These are phyloP conservation scores for Suillus hirtellus DNA, from an alignment of 768 basidiomycete species.

Conservation along the genomic window DNA sequence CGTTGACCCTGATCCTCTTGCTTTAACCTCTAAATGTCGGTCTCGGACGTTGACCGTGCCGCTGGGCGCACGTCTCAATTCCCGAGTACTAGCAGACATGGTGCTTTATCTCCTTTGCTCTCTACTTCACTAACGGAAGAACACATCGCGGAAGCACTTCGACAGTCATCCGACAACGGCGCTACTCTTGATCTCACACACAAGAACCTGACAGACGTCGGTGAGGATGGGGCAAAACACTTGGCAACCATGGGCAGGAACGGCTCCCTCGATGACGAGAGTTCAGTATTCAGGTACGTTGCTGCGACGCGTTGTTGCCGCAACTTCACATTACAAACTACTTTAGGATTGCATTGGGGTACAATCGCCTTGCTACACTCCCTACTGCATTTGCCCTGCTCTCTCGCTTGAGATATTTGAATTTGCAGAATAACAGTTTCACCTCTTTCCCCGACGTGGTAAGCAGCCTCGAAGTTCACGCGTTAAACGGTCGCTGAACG, in stretches of 20 bases:
- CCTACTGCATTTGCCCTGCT: constrained; percentile 74
- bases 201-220: constrained; percentile 74
- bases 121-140: constrained; percentile 49
- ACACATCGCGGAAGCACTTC: constrained; percentile 67
- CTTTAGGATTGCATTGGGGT: constrained; percentile 77
- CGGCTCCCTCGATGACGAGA: constrained; percentile 46
- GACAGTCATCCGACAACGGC: constrained; percentile 71
- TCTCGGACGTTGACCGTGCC: constrained; percentile 31
- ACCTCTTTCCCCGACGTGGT: constrained; percentile 86
- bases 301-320: constrained; percentile 11
- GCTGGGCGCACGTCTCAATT: constrained; percentile 32
- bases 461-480: constrained; percentile 34
- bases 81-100: constrained; percentile 23
- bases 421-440: constrained; percentile 84
- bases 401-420: constrained; percentile 78
- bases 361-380: constrained; percentile 79
- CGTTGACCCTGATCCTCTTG: constrained; percentile 8
- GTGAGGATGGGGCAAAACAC: constrained; percentile 71
- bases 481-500: constrained; percentile 17
- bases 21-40: constrained; percentile 25
- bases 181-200: constrained; percentile 85
- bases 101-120: constrained; percentile 30
- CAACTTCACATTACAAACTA: constrained; percentile 14
- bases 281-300: constrained; percentile 61
- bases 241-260: constrained; percentile 62